A percentile compares a stretch with the other conserved stretches of the same genome.
Evolutionary conservation across 1,284 basidiomycete species (phyloP).

Genomic region (Trametes sp.): DNA sequence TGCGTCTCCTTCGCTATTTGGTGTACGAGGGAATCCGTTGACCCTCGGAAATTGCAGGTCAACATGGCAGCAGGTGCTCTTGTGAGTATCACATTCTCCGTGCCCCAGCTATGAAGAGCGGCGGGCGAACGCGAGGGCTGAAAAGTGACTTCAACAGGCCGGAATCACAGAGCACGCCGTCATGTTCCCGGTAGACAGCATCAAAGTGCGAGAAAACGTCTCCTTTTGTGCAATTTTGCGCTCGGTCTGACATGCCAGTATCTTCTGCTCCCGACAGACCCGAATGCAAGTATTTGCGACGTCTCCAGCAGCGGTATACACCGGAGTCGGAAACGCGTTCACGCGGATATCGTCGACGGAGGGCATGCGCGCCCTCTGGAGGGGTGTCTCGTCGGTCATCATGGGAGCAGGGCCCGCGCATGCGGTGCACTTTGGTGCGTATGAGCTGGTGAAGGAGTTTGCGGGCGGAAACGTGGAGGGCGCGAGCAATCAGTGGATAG

Average conservation of each 20-base stretch:
- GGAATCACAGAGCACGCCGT: conserved; percentile 99
- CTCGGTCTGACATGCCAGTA: background rate
- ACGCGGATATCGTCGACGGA: conserved; percentile 92
- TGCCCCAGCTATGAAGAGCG: background rate
- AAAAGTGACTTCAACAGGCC: conserved; percentile 61
- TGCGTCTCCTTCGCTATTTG: conserved; percentile 45
- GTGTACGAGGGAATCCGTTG: conserved; percentile 1
- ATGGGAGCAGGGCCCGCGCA: conserved; percentile 98
- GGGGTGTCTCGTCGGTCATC: conserved; percentile 97
- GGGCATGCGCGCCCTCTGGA: conserved; percentile 91
- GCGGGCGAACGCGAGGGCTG: conserved; percentile 8
- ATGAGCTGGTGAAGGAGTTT: conserved; percentile 95
- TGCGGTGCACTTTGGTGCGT: conserved; percentile 96
- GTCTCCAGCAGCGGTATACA: conserved; percentile 85
- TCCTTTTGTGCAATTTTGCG: background rate
- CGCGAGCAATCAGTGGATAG: conserved; percentile 74
- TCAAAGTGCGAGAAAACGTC: conserved; percentile 75
- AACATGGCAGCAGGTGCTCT: conserved; percentile 98
- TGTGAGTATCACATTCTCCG: conserved; percentile 57
- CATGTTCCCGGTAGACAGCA: conserved; percentile 98
- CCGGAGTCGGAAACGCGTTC: conserved; percentile 89
- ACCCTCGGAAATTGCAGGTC: conserved; percentile 56
- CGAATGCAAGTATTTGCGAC: conserved; percentile 98
- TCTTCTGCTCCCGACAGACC: conserved; percentile 64
- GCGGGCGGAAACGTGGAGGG: conserved; percentile 87